phyloP scores from a whole-genome alignment of 331 rosid species.

The Telfairia occidentalis region DNA sequence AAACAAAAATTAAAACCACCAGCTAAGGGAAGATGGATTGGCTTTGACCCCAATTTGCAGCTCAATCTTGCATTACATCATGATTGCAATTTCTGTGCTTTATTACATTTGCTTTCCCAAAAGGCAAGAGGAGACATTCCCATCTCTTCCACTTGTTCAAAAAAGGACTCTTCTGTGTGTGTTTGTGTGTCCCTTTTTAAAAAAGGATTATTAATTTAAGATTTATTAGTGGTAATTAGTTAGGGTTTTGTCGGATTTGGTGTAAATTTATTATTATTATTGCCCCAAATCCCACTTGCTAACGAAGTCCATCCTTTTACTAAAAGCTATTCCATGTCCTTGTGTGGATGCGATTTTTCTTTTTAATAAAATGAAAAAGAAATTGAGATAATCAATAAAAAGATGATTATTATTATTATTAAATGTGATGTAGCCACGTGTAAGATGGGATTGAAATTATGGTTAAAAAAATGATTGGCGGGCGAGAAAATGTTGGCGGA shows the following conservation, averaged over 20 bases:
- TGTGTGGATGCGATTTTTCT: background rate
- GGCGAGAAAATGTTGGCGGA: constrained; percentile 11
- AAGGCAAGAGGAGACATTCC: background rate
- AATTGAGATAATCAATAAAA: background rate
- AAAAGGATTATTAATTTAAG: background rate
- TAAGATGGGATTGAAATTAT: background rate
- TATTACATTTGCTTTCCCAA: background rate
- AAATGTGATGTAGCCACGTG: background rate
- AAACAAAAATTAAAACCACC: background rate
- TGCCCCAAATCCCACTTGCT: background rate
- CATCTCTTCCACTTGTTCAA: background rate
- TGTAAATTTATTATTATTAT: background rate
- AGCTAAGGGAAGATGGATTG: background rate
- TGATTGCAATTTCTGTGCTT: constrained; percentile 6
- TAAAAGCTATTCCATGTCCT: constrained; percentile 1
- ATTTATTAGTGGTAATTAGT: background rate
- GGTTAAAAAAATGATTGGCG: background rate
- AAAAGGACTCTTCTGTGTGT: background rate
- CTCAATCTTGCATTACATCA: constrained; percentile 1
- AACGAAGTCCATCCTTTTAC: background rate
- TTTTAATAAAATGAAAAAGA: background rate
- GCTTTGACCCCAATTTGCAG: background rate
- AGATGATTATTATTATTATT: background rate
- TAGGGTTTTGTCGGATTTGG: background rate
- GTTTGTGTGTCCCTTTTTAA: background rate